Conservation (phyloP, 371 early-diverging fungal species). For the Zopfochytrium polystomum region DNA sequence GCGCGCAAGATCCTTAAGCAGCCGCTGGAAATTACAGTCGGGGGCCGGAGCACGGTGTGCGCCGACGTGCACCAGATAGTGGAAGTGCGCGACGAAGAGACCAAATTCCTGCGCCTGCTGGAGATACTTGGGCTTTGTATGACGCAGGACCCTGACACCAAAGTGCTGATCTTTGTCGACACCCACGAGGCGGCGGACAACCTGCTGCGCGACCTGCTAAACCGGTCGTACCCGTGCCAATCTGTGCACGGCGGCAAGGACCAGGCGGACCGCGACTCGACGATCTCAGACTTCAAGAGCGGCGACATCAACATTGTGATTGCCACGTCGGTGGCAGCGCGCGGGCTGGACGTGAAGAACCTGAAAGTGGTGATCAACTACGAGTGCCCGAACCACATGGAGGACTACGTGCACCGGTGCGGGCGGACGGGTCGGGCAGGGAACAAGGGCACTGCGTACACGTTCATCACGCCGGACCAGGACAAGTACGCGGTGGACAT, state of each 20-base stretch:
- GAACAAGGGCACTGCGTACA: slow-evolving; percentile 93
- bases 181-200: slow-evolving; percentile 93
- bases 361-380: slow-evolving; percentile 96
- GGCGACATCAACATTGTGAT: slow-evolving; percentile 86
- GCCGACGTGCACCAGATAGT: slow-evolving; percentile 87
- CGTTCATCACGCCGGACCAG: slow-evolving; percentile 92
- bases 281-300: slow-evolving; percentile 88
- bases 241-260: slow-evolving; percentile 97
- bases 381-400: slow-evolving; percentile 98
- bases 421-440: slow-evolving; percentile 99
- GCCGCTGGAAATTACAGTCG: slow-evolving; percentile 93
- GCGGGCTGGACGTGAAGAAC: slow-evolving; percentile 98
- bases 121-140: slow-evolving; percentile 82
- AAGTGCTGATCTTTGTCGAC: slow-evolving; percentile 89
- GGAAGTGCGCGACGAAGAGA: slow-evolving; percentile 80
- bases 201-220: slow-evolving; percentile 76
- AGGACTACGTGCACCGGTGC: slow-evolving; percentile 98
- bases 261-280: slow-evolving; percentile 91
- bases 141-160: slow-evolving; percentile 51
- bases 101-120: slow-evolving; percentile 85
- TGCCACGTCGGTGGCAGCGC: slow-evolving; percentile 99
- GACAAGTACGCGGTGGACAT: slow-evolving; percentile 92
- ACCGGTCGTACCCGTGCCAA: slow-evolving; percentile 86
- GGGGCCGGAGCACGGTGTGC: slow-evolving; percentile 85
- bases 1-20: slow-evolving; percentile 87